Base-by-base conservation (phyloP, 139 green algal species). In the Ettlia oleoabundans region DNA sequence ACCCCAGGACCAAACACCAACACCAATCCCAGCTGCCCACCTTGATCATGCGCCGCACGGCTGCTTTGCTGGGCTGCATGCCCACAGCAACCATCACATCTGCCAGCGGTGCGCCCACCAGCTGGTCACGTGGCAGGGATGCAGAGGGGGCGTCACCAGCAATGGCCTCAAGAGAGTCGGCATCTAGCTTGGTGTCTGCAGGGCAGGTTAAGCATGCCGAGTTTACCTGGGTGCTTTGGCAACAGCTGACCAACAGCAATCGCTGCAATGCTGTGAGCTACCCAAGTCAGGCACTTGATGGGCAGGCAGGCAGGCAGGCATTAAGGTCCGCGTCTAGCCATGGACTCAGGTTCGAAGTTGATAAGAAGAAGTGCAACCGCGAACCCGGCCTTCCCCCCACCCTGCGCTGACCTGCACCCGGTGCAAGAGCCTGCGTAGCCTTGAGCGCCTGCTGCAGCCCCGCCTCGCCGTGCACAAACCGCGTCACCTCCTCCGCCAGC, bases 391-490 rank as follows among this genome's bases (percentile, higher is more conserved):
- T 73, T 13, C 37, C 24, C 13, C 30, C 13, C 35, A 43, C 13
- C n/a, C 10, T 32, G n/a, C 65, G 65, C n/a, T 69, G 62, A 82
- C 63, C 77, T 51, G 77, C 63, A 43, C 77, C 58, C 5, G 75
- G 33, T 30, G 65, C 69, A 40, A 70, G 77, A 41, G 93, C 95
- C 84, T 96, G 85, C 15, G 97, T 99, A 3, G 96, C 90, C 73
- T 90, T 91, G 3, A 98, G 87, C 1, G 97, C 97, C 76, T 96
- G 87, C 64, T 90, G 68, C 69, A 99, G 88, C 9, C 96, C 97
- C 79, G 94, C 89, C 75, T 98, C 89, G 0, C 97, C 97, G 83
- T 98, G 96, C 62, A 99, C 97, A 89, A 99, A 99, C 19, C 90
- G 84, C 13, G 95, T 98, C 0, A 99, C 96, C 85, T 98, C 97